These are phyloP conservation scores for Myochromella boudieri DNA, from an alignment of 768 basidiomycete genomes.

Conservation along the genomic window DNA sequence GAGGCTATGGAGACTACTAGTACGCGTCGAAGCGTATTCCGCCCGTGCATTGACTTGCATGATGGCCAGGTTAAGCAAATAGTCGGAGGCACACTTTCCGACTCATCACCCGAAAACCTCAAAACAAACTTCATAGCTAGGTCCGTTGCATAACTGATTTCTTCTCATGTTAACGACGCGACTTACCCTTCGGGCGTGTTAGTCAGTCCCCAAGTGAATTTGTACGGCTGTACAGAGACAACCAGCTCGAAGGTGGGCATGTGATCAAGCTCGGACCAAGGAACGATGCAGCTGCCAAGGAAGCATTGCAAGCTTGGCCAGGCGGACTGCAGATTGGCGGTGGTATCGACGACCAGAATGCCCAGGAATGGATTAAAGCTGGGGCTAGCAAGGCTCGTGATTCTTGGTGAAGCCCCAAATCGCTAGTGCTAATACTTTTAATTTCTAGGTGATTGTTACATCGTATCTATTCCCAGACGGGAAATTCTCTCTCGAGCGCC, in stretches of 20 bases:
- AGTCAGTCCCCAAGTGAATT: constrained; percentile 82
- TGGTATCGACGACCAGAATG: constrained; percentile 83
- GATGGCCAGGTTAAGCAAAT: constrained; percentile 97
- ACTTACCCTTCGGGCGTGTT: constrained; percentile 6
- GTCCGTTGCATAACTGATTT: constrained; percentile 40
- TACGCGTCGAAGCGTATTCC: constrained; percentile 74
- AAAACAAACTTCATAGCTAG: constrained; percentile 91
- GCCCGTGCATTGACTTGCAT: constrained; percentile 97
- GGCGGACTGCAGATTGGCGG: constrained; percentile 90
- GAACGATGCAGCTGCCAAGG: constrained; percentile 86
- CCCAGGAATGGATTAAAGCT: constrained; percentile 77
- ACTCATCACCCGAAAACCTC: constrained; percentile 54
- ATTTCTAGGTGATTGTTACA: constrained; percentile 88
- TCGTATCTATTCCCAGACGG: constrained; percentile 90
- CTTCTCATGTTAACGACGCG: constrained; percentile 13
- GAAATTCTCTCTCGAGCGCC: constrained; percentile 72
- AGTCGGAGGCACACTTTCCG: constrained; percentile 90
- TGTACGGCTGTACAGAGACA: constrained; percentile 70
- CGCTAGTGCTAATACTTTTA: constrained; percentile 6
- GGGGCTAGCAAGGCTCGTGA: constrained; percentile 81
- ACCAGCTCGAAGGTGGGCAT: constrained; percentile 83
- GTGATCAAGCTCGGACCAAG: constrained; percentile 93
- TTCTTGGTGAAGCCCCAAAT: not conserved
- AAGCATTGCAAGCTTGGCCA: constrained; percentile 84
- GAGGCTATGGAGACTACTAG: no score